Evolutionary conservation across 179 eudicot species (phyloP), one percentile per base, ranked within the genome.

Genomic region (Sideroxylon spinosum): DNA sequence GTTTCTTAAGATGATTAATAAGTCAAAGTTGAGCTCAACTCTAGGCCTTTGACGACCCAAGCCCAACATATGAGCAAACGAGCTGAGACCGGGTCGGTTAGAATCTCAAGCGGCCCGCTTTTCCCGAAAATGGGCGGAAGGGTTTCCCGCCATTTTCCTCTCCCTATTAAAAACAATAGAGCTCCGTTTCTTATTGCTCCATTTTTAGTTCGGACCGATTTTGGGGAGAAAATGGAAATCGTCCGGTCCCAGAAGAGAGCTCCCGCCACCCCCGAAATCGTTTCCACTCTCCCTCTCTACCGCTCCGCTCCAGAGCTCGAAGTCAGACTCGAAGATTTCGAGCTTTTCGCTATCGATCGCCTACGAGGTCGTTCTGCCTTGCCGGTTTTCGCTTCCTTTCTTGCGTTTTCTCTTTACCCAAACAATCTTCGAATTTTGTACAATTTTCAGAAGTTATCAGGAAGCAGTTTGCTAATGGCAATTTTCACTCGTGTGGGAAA

Each of bases 281-380:
- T 81, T 62, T 55, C 88, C 2, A 62, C 83, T 10, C 82, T 95
- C 17, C 91, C 93, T 28, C 88, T 95, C 67, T 93, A 95, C 85
- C 91, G 90, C 14, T 81, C 93, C 26, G 86, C 97, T 57, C 98
- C 97, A 17, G 70, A 76, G 1, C 89, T 90, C 29, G 92, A 95
- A 87, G 95, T 95, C 68, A 80, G 97, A 48, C 94, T 91, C 65
- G 93, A 93, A 76, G 98, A 95, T 71, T 91, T 93, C 85, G 97
- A 95, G 84, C 93, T 89, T 68, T 95, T 82, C 84, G 97, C 98
- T 74, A 69, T 95, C 61, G 91, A 95, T 74, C 97, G 98, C 73
- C 97, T 95, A 74, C 86, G 90, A 86, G 98, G 98, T 93, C 65
- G 29, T 10, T 52, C 66, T 73, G 59, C 66, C 71, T 73, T 49